These are phyloP conservation scores for Aristolochia californica DNA, from an alignment of 164 flowering plant genomes.

Conservation along the genomic window DNA sequence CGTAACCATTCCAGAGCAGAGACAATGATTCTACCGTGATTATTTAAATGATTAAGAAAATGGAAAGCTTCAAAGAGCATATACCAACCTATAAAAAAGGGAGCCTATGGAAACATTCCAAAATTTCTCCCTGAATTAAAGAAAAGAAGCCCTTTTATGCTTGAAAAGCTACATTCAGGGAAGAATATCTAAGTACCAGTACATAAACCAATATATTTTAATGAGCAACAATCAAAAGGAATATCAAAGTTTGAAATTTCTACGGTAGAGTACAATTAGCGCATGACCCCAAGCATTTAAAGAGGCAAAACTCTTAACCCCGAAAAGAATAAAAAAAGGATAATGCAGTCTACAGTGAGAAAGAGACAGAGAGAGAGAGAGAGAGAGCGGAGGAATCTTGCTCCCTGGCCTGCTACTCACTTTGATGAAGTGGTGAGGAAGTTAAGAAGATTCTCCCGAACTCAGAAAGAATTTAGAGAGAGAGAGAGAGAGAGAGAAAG, in stretches of 20 bases:
- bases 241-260: neutral
- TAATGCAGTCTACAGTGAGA: neutral
- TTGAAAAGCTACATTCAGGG: slow-evolving; percentile 1
- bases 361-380: too few species aligned
- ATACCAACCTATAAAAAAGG: neutral
- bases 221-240: neutral
- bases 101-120: neutral
- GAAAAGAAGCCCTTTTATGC: slow-evolving; percentile 2
- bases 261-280: too few species aligned
- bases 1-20: neutral
- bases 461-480: neutral
- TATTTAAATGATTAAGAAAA: neutral
- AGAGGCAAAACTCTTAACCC: too few species aligned
- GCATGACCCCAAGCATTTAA: neutral
- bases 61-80: slow-evolving; percentile 4
- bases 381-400: slow-evolving; percentile 3
- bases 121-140: neutral
- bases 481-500: neutral
- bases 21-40: slow-evolving; percentile 3
- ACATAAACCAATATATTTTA: neutral
- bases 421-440: slow-evolving; percentile 3
- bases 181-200: slow-evolving; percentile 1
- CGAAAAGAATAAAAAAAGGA: too few species aligned
- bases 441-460: slow-evolving; percentile 3
- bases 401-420: neutral